Conservation (phyloP, 345 rosid genomes). For the Hypericum androsaemum region DNA sequence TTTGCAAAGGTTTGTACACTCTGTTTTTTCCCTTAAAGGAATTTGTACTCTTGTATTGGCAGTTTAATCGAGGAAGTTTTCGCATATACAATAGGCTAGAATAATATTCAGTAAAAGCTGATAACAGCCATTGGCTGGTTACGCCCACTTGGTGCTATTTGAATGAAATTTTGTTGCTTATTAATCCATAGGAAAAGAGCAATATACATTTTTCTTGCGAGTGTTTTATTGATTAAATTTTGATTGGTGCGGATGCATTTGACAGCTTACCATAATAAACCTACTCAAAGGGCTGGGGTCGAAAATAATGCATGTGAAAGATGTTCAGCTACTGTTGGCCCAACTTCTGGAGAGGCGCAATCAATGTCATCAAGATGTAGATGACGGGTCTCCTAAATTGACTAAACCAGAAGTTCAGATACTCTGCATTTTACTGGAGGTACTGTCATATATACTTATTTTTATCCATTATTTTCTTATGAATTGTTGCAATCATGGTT, state of each 20-base stretch:
- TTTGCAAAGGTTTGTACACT: conserved; percentile 57
- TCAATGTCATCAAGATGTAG: conserved; percentile 31
- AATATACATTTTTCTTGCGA: too few relatives aligned
- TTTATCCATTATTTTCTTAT: neutral
- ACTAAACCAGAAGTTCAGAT: conserved; percentile 52
- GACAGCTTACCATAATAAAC: conserved; percentile 67
- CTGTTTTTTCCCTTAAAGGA: neutral
- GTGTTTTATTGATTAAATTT: too few relatives aligned
- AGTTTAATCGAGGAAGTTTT: neutral
- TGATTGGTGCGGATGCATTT: conserved; percentile 7
- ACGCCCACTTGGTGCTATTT: too few relatives aligned
- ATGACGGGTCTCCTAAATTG: conserved; percentile 36
- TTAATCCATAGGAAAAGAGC: too few relatives aligned
- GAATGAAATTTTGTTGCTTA: too few relatives aligned
- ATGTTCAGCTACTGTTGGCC: conserved; percentile 46
- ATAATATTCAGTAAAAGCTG: too few relatives aligned
- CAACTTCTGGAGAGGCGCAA: conserved; percentile 51
- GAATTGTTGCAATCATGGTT: conserved; percentile 10
- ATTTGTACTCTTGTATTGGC: neutral
- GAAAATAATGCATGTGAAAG: conserved; percentile 39
- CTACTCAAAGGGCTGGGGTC: conserved; percentile 70
- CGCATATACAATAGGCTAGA: too few relatives aligned
- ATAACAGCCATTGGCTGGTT: too few relatives aligned
- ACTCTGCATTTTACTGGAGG: conserved; percentile 82
- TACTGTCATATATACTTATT: conserved; percentile 18